Percentiles rank a stretch among this genome's conserved stretches.
Evolutionary conservation across 169 alveolate genomes (phyloP).

Genomic region (Plasmodium vivax): DNA sequence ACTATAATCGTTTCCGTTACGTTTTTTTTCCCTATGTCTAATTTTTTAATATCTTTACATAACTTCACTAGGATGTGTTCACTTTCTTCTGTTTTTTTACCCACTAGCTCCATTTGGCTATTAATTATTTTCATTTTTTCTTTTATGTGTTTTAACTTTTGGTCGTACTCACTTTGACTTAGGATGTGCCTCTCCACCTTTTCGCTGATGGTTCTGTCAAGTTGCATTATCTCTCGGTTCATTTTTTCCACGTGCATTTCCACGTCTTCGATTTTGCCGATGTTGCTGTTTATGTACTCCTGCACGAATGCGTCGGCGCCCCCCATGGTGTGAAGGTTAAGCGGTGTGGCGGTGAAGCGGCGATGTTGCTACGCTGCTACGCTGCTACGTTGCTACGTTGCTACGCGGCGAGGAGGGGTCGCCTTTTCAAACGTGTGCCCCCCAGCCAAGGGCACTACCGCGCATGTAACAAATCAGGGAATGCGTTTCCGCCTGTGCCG

Average conservation of each 20-base stretch:
- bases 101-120: slow-evolving; percentile 22
- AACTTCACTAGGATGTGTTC: slow-evolving; percentile 35
- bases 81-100: slow-evolving; percentile 59
- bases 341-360: not conserved
- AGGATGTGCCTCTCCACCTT: slow-evolving; percentile 30
- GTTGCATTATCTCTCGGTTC: slow-evolving; percentile 16
- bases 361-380: not conserved
- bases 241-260: slow-evolving; percentile 35
- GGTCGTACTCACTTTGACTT: slow-evolving; percentile 36
- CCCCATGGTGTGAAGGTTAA: not conserved
- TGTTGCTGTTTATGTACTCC: slow-evolving; percentile 40
- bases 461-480: not conserved
- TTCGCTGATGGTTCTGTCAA: slow-evolving; percentile 22
- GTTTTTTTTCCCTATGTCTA: slow-evolving; percentile 70
- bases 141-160: slow-evolving; percentile 16
- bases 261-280: slow-evolving; percentile 29
- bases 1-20: slow-evolving; percentile 63
- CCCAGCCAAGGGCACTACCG: not conserved
- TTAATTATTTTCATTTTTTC: slow-evolving; percentile 55
- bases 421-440: not conserved
- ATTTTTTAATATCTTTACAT: slow-evolving; percentile 65
- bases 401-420: not conserved
- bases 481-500: not conserved
- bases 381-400: not conserved
- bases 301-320: slow-evolving; percentile 9